phyloP scores from a whole-genome alignment of 2,329 filamentous ascomycete genomes.

The Beauveria scarabaeidicola region DNA sequence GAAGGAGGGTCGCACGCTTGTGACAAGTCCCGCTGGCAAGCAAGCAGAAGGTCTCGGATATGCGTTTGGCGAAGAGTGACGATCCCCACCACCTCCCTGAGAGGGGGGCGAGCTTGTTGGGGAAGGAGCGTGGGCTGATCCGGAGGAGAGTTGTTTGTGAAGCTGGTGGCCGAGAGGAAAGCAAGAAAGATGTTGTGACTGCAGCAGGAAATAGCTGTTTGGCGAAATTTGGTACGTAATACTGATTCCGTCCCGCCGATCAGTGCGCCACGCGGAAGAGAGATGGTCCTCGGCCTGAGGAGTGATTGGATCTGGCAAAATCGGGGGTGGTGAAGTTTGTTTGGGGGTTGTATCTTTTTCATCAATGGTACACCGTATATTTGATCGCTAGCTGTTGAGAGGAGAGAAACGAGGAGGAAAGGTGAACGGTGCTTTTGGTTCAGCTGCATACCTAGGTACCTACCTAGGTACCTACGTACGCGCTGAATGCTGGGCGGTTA shows the following conservation, averaged over 20 bases:
- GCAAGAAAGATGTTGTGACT: neutral
- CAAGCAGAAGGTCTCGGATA: conserved; percentile 2
- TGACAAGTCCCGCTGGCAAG: neutral
- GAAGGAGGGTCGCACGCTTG: conserved; percentile 3
- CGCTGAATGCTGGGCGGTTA: neutral
- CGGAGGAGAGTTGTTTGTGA: neutral
- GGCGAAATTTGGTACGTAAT: neutral
- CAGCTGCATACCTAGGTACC: no score
- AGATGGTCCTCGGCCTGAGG: neutral
- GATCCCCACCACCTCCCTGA: no score
- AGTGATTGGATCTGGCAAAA: neutral
- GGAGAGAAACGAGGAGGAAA: neutral
- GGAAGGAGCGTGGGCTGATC: neutral
- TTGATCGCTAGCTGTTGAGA: neutral
- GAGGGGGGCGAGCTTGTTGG: neutral
- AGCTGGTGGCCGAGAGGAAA: no score
- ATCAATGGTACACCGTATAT: neutral
- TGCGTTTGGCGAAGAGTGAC: neutral
- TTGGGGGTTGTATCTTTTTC: neutral
- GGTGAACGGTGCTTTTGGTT: neutral
- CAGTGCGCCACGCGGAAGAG: neutral
- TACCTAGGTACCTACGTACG: neutral
- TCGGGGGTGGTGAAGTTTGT: neutral
- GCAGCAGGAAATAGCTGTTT: neutral
- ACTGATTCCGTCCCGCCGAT: neutral